These are phyloP conservation scores for Carnegiea gigantea DNA, from an alignment of 179 eudicot genomes.

Conservation along the genomic window DNA sequence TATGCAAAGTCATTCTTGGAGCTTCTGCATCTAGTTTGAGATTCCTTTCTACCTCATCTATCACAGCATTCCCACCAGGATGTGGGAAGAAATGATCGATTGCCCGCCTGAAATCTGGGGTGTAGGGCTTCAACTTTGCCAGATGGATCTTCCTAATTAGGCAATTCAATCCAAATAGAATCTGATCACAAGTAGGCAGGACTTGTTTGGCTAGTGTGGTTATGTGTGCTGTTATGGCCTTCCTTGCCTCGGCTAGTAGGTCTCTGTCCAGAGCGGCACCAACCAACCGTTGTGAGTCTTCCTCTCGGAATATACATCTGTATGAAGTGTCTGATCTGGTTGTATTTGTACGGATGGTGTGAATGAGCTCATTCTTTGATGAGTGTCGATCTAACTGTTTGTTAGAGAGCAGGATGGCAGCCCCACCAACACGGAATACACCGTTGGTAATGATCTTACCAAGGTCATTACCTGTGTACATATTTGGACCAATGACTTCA, in stretches of 20 bases:
- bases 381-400: conserved; percentile 16
- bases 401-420: conserved; percentile 47
- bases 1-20: conserved; percentile 43
- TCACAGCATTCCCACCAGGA: conserved; percentile 44
- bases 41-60: conserved; percentile 37
- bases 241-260: conserved; percentile 26
- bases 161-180: conserved; percentile 8
- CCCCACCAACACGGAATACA: conserved; percentile 48
- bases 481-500: conserved; percentile 32
- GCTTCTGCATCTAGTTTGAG: conserved; percentile 45
- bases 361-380: conserved; percentile 36
- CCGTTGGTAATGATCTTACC: conserved; percentile 40
- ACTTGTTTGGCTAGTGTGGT: conserved; percentile 21
- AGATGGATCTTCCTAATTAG: background rate
- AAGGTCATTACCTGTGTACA: conserved; percentile 40
- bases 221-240: conserved; percentile 33
- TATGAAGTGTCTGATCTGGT: conserved; percentile 33
- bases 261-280: conserved; percentile 33
- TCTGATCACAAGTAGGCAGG: conserved; percentile 30
- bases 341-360: conserved; percentile 32
- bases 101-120: conserved; percentile 36
- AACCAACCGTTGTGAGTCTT: conserved; percentile 28
- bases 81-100: conserved; percentile 49
- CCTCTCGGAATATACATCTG: conserved; percentile 34
- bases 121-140: conserved; percentile 17